These are phyloP conservation scores for Pelargonium fulgidum DNA, from an alignment of 441 rosid species.

Conservation along the genomic window DNA sequence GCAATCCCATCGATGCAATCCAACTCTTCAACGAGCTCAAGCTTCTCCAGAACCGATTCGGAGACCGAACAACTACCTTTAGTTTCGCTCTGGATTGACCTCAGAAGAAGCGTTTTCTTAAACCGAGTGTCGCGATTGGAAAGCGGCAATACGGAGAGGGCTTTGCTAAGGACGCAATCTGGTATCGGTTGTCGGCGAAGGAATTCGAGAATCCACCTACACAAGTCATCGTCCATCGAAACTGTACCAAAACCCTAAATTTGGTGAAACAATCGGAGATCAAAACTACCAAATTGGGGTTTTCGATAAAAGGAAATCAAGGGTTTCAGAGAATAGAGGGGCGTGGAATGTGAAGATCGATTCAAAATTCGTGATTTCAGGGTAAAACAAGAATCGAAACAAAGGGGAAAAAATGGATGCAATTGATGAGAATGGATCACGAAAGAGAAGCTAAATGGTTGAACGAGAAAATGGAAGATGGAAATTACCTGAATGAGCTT, in stretches of 20 bases:
- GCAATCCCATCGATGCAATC: slow-evolving; percentile 26
- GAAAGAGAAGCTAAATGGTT: too few species aligned
- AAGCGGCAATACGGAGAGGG: slow-evolving; percentile 30
- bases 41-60: slow-evolving; percentile 44
- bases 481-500: too few species aligned
- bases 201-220: slow-evolving; percentile 39
- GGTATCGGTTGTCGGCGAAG: slow-evolving; percentile 32
- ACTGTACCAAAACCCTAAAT: not conserved
- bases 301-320: too few species aligned
- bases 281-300: not conserved
- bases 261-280: not conserved
- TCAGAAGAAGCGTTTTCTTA: slow-evolving; percentile 42
- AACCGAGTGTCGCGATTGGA: slow-evolving; percentile 17
- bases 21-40: slow-evolving; percentile 39
- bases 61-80: slow-evolving; percentile 20
- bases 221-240: slow-evolving; percentile 22
- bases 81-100: slow-evolving; percentile 29
- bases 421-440: too few species aligned
- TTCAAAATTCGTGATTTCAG: too few species aligned
- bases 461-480: too few species aligned
- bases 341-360: too few species aligned
- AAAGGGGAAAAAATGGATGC: too few species aligned
- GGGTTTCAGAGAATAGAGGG: too few species aligned
- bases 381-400: too few species aligned
- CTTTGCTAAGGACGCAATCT: slow-evolving; percentile 22